Evolutionary conservation across 208 protist genomes (phyloP), one percentile per base, ranked within the genome.

Genomic region (Naegleria fowleri): DNA sequence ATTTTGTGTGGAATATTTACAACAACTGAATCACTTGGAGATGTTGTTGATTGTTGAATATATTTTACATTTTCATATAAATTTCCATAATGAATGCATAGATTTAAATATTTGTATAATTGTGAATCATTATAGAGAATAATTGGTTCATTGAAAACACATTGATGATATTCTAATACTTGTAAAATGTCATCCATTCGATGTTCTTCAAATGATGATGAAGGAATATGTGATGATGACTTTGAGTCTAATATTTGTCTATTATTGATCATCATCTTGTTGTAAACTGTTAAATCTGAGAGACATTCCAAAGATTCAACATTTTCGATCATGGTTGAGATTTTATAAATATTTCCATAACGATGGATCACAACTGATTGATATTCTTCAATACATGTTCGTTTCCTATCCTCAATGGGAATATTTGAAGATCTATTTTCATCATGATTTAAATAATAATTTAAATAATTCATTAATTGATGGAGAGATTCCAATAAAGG

Each of bases 51-150:
- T 67, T 67, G 19, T 29, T 67, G 22, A 29, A 67, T 15, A 67
- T 67, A 67, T 67, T 67, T 67, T 67, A 67, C 55, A 67, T 67
- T 67, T 67, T 67, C 55, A 67, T 67, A 67, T 67, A 67, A 15
- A 67, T 67, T 67, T 67, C 55, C 55, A 67, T 67, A 67, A 15
- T 67, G 11, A 29, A 67, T 67, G 1, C 6, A 67, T 67, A 67
- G 22, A 13, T 15, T 67, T 67, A 67, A 67, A 67, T 67, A 67
- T 19, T 67, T 67, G 22, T 67, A 67, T 29, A 67, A 67, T 67
- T 67, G 55, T 67, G 22, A 15, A 67, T 67, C 55, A 19, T 67
- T 67, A 67, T 67, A 29, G 11, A 67, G 19, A 67, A 67, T 67
- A 67, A 67, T 29, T 15, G 11, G 22, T 67, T 67, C 19, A 67